These are phyloP conservation scores for Ceratocystis papillata DNA, from an alignment of 2,329 filamentous ascomycete species.

Conservation along the genomic window DNA sequence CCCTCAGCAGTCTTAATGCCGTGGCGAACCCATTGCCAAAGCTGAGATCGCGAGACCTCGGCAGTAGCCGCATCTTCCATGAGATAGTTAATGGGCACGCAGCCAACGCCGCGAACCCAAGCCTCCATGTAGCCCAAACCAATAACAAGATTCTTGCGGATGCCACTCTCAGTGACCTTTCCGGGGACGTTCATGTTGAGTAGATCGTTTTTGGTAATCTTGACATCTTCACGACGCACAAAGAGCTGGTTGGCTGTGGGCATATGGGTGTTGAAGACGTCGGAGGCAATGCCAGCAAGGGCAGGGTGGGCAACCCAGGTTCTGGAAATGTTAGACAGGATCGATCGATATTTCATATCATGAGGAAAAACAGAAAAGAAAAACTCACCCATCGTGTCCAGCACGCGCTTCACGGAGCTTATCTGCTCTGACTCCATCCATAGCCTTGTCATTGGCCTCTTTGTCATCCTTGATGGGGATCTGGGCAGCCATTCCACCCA, in stretches of 20 bases:
- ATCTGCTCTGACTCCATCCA: slow-evolving; percentile 85
- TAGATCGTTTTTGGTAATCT: slow-evolving; percentile 76
- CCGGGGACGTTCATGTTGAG: slow-evolving; percentile 98
- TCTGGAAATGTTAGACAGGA: slow-evolving; percentile 26
- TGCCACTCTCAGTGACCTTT: slow-evolving; percentile 81
- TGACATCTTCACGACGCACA: slow-evolving; percentile 77
- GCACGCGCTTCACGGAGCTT: slow-evolving; percentile 93
- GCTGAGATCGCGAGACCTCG: slow-evolving; percentile 84
- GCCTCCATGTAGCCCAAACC: slow-evolving; percentile 97
- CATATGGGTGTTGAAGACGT: slow-evolving; percentile 98
- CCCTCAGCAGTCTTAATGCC: slow-evolving; percentile 69
- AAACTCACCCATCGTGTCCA: slow-evolving; percentile 63
- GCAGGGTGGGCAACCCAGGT: slow-evolving; percentile 98
- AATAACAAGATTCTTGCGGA: slow-evolving; percentile 95
- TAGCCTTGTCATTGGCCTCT: slow-evolving; percentile 82
- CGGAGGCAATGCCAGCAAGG: slow-evolving; percentile 73
- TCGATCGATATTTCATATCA: neutral
- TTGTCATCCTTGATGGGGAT: slow-evolving; percentile 96
- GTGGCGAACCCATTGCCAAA: slow-evolving; percentile 89
- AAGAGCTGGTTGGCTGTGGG: slow-evolving; percentile 96
- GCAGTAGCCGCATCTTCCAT: slow-evolving; percentile 99
- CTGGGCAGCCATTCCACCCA: slow-evolving; percentile 97
- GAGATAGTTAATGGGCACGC: slow-evolving; percentile 92
- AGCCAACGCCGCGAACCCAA: slow-evolving; percentile 89
- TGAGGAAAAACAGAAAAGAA: slow-evolving; percentile 12